Conservation (phyloP, 2,329 filamentous ascomycete species). For the Microdochium bolleyi region DNA sequence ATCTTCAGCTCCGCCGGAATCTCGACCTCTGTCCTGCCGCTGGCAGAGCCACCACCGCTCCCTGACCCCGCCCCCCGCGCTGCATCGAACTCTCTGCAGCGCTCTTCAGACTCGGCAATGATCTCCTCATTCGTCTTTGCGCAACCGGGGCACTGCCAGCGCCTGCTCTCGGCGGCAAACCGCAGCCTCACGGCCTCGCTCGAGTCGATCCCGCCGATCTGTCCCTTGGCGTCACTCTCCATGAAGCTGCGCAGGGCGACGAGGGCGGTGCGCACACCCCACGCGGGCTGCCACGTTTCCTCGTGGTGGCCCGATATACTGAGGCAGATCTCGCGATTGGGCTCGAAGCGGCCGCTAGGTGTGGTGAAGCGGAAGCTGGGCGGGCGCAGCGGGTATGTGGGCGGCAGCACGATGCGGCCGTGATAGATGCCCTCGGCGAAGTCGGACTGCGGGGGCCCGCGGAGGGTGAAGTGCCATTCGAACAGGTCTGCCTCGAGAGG, state of each 20-base stretch:
- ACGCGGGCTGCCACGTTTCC: slow-evolving; percentile 97
- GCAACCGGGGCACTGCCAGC: slow-evolving; percentile 65
- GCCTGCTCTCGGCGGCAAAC: slow-evolving; percentile 58
- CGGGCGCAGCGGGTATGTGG: slow-evolving; percentile 83
- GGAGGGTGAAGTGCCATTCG: slow-evolving; percentile 98
- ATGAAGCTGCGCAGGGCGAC: slow-evolving; percentile 79
- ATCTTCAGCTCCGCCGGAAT: slow-evolving; percentile 52
- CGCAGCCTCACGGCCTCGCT: slow-evolving; percentile 56
- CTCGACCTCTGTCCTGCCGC: slow-evolving; percentile 29
- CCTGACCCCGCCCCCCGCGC: slow-evolving; percentile 28
- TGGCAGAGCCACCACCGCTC: slow-evolving; percentile 10
- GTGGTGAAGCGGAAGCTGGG: slow-evolving; percentile 95
- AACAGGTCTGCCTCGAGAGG: slow-evolving; percentile 88
- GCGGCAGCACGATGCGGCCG: slow-evolving; percentile 84
- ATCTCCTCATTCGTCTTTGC: slow-evolving; percentile 66
- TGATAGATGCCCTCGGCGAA: slow-evolving; percentile 86
- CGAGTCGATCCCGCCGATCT: slow-evolving; percentile 83
- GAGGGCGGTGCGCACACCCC: slow-evolving; percentile 88
- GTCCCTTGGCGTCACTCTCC: slow-evolving; percentile 81
- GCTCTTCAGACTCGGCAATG: slow-evolving; percentile 59
- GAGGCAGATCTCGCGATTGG: slow-evolving; percentile 94
- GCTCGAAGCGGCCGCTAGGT: slow-evolving; percentile 85
- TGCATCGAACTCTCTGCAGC: slow-evolving; percentile 21
- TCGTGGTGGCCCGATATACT: slow-evolving; percentile 93
- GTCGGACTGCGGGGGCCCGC: slow-evolving; percentile 73